phyloP scores from a whole-genome alignment of 169 alveolate species.

The Perkinsus marinus region DNA sequence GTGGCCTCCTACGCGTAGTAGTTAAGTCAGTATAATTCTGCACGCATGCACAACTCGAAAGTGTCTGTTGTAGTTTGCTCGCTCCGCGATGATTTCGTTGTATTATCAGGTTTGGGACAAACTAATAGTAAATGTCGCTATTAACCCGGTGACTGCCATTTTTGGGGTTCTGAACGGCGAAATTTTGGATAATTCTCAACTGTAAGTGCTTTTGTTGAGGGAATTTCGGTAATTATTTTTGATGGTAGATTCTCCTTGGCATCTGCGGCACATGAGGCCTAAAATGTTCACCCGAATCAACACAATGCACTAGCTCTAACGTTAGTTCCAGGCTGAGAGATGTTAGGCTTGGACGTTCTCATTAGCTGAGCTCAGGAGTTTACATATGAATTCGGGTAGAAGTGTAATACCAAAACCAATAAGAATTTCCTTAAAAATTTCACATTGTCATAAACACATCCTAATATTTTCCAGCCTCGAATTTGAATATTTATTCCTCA shows the following conservation, averaged over 20 bases:
- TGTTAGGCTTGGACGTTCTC: background rate
- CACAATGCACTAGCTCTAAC: background rate
- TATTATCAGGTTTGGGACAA: background rate
- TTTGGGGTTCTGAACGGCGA: background rate
- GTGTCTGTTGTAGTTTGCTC: too few relatives aligned
- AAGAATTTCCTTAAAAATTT: too few relatives aligned
- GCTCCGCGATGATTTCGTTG: too few relatives aligned
- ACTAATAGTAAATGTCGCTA: background rate
- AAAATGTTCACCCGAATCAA: background rate
- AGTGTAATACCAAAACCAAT: too few relatives aligned
- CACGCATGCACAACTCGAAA: too few relatives aligned
- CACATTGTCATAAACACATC: too few relatives aligned
- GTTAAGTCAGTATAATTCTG: too few relatives aligned
- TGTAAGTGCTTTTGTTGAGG: background rate
- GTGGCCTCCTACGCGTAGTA: too few relatives aligned
- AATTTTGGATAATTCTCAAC: background rate
- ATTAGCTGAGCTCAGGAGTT: too few relatives aligned
- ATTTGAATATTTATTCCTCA: too few relatives aligned
- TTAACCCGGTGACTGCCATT: background rate
- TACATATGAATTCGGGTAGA: too few relatives aligned
- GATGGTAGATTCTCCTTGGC: background rate
- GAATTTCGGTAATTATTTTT: background rate
- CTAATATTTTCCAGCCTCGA: too few relatives aligned
- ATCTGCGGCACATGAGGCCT: background rate
- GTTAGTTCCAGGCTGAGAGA: background rate